Conservation (phyloP, 2,329 filamentous ascomycete genomes). For the Arthrobotrys sinensis region DNA sequence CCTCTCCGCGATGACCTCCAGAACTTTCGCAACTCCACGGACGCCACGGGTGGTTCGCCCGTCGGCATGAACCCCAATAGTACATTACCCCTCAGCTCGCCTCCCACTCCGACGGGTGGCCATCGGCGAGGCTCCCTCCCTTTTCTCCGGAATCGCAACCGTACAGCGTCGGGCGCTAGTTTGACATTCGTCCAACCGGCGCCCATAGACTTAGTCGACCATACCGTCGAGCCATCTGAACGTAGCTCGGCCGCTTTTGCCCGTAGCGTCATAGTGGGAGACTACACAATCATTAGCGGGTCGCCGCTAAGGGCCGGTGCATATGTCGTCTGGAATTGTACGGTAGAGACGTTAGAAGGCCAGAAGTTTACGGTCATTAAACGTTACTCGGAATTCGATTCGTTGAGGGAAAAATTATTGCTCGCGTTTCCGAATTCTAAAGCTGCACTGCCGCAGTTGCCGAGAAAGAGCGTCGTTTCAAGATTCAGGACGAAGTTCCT, state of each 20-base stretch:
- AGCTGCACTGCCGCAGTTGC: conserved; percentile 88
- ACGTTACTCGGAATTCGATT: conserved; percentile 93
- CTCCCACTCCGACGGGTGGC: conserved; percentile 40
- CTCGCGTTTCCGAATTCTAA: conserved; percentile 86
- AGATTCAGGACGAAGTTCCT: conserved; percentile 75
- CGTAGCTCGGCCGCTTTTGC: conserved; percentile 76
- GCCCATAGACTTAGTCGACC: conserved; percentile 76
- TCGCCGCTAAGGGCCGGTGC: conserved; percentile 77
- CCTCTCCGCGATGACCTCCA: conserved; percentile 60
- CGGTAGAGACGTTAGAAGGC: conserved; percentile 84
- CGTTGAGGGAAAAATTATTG: conserved; percentile 80
- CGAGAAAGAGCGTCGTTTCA: conserved; percentile 88
- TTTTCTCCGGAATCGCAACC: conserved; percentile 52
- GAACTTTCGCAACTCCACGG: conserved; percentile 61
- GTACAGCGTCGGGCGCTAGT: conserved; percentile 58
- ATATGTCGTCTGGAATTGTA: conserved; percentile 95
- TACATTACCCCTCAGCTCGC: conserved; percentile 32
- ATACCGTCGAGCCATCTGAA: conserved; percentile 74
- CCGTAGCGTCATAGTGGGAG: conserved; percentile 74
- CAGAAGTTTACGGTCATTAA: conserved; percentile 75
- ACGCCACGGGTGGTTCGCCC: conserved; percentile 56
- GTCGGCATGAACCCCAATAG: conserved; percentile 28
- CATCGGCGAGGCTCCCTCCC: conserved; percentile 41
- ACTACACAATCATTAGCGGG: conserved; percentile 75
- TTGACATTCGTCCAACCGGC: conserved; percentile 64